Base-by-base conservation (phyloP, 805 yeast species). In the Wickerhamiella slavikovae region DNA sequence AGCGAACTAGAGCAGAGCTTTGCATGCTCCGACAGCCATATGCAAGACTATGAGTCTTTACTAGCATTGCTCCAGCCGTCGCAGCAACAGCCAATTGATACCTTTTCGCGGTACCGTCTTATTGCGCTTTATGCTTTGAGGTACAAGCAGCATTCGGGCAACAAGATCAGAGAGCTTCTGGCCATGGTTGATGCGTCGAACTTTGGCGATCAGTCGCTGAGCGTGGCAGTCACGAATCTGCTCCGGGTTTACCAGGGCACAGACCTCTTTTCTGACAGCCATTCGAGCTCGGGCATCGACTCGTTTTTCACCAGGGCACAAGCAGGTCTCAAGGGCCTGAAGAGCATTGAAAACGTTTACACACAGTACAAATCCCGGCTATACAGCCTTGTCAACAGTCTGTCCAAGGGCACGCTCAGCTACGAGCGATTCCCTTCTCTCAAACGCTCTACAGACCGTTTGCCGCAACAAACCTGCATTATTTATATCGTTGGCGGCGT, bases 341-440 rank as follows among this genome's bases (percentile, higher is more conserved):
- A 55, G 30, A 63, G 61, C 15, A 61, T 57, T 10, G 62, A 58
- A 28, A 57, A 57, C 36, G 62, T 85, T 4, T 89, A 71, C 54
- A 82, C 92, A 73, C 98, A 89, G 54, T 92, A 83, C 45, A 59
- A 68, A 25, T 93, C 98, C 5, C 58, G 78, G 32, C 51, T 89
- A 28, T 70, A 67, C 33, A 42, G 49, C 16, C 51, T 65, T 1
- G 43, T 69, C 21, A 51, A 54, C 22, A 51, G 54, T 32, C 43
- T 63, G 21, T 46, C 57, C 20, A 50, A 51, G 31, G 62, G 62
- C 24, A 55, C 54, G 36, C 48, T 68, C 25, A 44, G 52, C 15
- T 42, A 47, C 11, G 40, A 42, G 14, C 42, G 48, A 27, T 64
- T 60, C 38, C 70, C 67, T 16, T 35, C 39, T 26, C 41, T 47